Percentiles rank a stretch among this genome's conserved stretches.
These are phyloP conservation scores for Amphibolis antarctica DNA, from an alignment of 106 monocot genomes.

Conservation along the genomic window DNA sequence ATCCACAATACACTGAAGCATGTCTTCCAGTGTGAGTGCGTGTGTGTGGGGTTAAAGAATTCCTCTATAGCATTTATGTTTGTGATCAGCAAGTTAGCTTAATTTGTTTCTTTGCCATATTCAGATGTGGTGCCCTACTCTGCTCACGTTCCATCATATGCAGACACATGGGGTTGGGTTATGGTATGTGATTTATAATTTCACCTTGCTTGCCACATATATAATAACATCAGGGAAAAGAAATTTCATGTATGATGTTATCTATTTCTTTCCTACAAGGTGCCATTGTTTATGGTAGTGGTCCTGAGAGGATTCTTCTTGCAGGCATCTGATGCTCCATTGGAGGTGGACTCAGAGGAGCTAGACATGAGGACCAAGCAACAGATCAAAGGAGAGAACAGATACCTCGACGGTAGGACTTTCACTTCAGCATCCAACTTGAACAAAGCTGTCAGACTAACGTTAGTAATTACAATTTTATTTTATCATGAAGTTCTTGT, in stretches of 20 bases:
- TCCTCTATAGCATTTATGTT: background rate
- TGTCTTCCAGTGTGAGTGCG: constrained; percentile 29
- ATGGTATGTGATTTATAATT: constrained; percentile 17
- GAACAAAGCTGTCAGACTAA: constrained; percentile 32
- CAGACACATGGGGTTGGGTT: constrained; percentile 49
- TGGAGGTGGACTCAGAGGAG: constrained; percentile 16
- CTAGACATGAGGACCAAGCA: constrained; percentile 30
- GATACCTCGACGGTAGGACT: constrained; percentile 33
- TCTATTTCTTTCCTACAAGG: too few relatives aligned
- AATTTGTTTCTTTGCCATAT: background rate
- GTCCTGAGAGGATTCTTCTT: background rate
- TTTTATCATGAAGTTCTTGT: too few relatives aligned
- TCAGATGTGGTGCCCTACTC: constrained; percentile 45
- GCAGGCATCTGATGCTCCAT: constrained; percentile 39
- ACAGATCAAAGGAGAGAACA: constrained; percentile 31
- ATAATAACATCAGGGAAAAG: too few relatives aligned
- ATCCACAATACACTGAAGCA: constrained; percentile 29
- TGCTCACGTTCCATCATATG: constrained; percentile 42
- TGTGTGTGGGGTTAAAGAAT: background rate
- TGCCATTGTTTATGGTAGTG: too few relatives aligned
- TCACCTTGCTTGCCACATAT: background rate
- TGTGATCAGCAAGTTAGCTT: background rate
- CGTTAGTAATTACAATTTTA: constrained; percentile 13
- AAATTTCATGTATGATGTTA: too few relatives aligned
- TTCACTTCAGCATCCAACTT: constrained; percentile 25